Base-by-base conservation (phyloP, 2,329 filamentous ascomycete genomes). In the Sporothrix protearum region DNA sequence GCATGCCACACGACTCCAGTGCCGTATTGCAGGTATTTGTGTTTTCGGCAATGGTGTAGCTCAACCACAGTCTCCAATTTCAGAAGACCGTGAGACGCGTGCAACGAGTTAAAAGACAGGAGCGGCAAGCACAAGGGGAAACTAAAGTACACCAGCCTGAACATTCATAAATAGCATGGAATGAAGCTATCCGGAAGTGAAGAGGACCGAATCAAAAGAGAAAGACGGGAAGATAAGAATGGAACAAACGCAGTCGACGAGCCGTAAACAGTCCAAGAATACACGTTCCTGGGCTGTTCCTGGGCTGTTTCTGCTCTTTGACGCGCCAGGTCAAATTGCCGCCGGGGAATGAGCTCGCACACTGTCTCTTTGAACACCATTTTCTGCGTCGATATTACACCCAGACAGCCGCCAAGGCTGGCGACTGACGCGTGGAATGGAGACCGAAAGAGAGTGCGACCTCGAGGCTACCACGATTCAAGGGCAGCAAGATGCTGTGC, bases 91-190 rank as follows among this genome's bases (percentile, higher is more conserved):
- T n/a, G 33, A 63, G 57, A 42, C 57, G 57, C 57, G 57, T 22
- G n/a, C 25, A 33, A 22, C 33, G 36, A 42, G 33, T 8, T 42
- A 39, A 42, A 64, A 12, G 61, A 57, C 19, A 47, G 63, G 28
- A 19, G 47, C 39, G 39, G 53, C 30, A 42, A 57, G 28, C n/a
- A 19, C 59, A 66, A 57, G 61, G 49, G 12, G 55, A 42, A 68
- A 59, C 47, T 22, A 57, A 55, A 42, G 28, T 49, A 51, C 22
- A 10, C n/a, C 16, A 33, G 57, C 28, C 55, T n/a, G 28, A 64
- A 64, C 53, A 53, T 70, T 53, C 68, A 70, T 64, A 69, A 69
- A 69, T 69, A 69, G 68, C n/a, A 69, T 47, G 19, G 33, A n/a
- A 36, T 39, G 57, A 61, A 42, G 57, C 57, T 16, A 28, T 47